Base-by-base conservation (phyloP, 1,284 basidiomycete genomes). In the Grifola frondosa region DNA sequence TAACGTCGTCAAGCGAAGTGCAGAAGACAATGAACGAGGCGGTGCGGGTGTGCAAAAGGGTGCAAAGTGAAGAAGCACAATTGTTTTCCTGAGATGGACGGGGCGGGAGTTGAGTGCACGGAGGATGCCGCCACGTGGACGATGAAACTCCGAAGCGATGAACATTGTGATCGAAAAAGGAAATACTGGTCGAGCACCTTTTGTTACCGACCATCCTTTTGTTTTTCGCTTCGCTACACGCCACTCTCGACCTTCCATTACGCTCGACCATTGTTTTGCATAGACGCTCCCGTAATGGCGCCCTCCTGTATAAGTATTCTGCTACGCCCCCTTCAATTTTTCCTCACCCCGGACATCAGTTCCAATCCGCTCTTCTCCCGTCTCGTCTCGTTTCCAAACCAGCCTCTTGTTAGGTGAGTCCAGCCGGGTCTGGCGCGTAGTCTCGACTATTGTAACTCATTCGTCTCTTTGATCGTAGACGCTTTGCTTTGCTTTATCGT, bases 341-440 rank as follows among this genome's bases (percentile, higher is more conserved):
- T 57, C 59, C 58, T 54, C 57, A 62, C 55, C 61, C 64, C 59
- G 56, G 66, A 61, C 61, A 61, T 62, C 61, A 59, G 61, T 65
- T 65, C 61, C 61, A 61, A 50, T 57, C 57, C 41, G 51, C 57
- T 58, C 61, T 59, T 51, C 38, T 40, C 45, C 52, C 53, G 47
- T 44, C 44, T 46, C 51, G 48, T 45, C 52, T 56, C 54, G 37
- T 55, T 59, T 55, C 57, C 61, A 52, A 49, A 52, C 55, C 61
- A 61, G 60, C 53, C 52, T 58, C 55, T 57, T 57, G 60, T 63
- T 67, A 62, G 64, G 64, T 65, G 30, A 57, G 64, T 49, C 6
- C 13, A n/a, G n/a, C n/a, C n/a, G n/a, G n/a, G n/a, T n/a, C n/a
- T n/a, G n/a, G n/a, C n/a, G n/a, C n/a, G n/a, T n/a, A n/a, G n/a